Conservation (phyloP, 2,329 filamentous ascomycete genomes). For the Ophiosphaerella korrae region DNA sequence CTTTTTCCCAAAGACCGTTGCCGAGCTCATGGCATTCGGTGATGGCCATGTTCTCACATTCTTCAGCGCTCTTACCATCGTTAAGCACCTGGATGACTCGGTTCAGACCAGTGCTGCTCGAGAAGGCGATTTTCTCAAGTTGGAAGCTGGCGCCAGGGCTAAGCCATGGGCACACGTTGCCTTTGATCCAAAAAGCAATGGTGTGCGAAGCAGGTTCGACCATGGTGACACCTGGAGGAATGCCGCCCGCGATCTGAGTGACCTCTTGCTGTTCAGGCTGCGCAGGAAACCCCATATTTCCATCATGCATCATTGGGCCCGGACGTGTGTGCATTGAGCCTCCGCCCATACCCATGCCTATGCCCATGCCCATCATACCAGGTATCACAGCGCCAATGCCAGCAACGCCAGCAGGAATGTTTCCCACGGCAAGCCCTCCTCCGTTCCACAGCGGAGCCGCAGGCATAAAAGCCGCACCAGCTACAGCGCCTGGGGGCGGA, state of each 20-base stretch:
- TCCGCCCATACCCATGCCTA: constrained; percentile 16
- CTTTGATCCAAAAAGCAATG: constrained; percentile 35
- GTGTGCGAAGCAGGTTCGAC: constrained; percentile 33
- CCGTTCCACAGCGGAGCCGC: constrained; percentile 30
- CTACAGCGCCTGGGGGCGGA: constrained; percentile 27
- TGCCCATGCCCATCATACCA: constrained; percentile 8
- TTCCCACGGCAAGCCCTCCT: constrained; percentile 28
- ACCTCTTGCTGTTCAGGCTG: constrained; percentile 32
- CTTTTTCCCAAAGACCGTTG: constrained; percentile 42
- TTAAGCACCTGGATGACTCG: constrained; percentile 38
- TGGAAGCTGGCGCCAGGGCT: constrained; percentile 29
- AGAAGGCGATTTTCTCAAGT: constrained; percentile 32
- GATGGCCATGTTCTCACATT: constrained; percentile 36
- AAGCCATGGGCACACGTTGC: constrained; percentile 37
- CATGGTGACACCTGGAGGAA: constrained; percentile 32
- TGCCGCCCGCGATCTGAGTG: constrained; percentile 31
- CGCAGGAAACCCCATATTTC: constrained; percentile 22
- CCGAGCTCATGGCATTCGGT: constrained; percentile 44
- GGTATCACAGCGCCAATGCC: constrained; percentile 4
- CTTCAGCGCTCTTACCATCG: constrained; percentile 17
- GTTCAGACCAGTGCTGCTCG: constrained; percentile 32
- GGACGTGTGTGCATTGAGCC: constrained; percentile 23
- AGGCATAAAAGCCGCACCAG: constrained; percentile 29
- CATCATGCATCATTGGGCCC: constrained; percentile 27
- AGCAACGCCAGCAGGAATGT: constrained; percentile 20